Base-by-base conservation (phyloP, 768 basidiomycete genomes). In the Phylloporus sp. region DNA sequence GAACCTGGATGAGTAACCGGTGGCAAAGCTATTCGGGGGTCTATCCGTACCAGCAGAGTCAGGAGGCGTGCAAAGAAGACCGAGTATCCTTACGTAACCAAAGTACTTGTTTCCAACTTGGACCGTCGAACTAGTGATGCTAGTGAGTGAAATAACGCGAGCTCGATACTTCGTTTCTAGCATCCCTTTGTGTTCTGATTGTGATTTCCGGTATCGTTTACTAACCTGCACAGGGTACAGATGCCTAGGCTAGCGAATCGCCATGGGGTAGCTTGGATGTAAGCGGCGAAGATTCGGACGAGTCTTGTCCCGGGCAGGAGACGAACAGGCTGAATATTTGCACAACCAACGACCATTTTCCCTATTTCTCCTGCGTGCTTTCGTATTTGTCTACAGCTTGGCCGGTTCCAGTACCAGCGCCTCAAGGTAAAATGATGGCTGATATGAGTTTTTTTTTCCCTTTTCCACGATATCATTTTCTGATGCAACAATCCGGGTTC, bases 341-440 rank as follows among this genome's bases (percentile, higher is more conserved):
- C 5, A 38, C 39, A 1, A 8, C 0, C 28, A 7, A 15, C 13
- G 14, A 23, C 27, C 13, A 29, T 29, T 22, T 2, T 28, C 6
- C 11, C 18, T 14, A 29, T 29, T 22, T 2, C 24, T 5, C 11
- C 18, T 14, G 26, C 21, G 34, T 17, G 7, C 13, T 13, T 42
- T 31, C n/a, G 14, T 32, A 29, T 43, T 3, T 42, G 26, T 47
- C 45, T 44, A 61, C 60, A 61, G 60, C 60, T 50, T 61, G 60
- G 59, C 35, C 9, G 24, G 41, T 27, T 56, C 54, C 60, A 50
- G 54, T 42, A 28, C 24, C 11, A 27, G 44, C 48, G 50, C 42
- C 28, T 17, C 18, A 33, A 36, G 22, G 33, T 43, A 28, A 41
- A 44, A 42, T 44, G 44, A 39, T 33, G 15, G 27, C 31, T 39